phyloP scores from a whole-genome alignment of 2,329 filamentous ascomycete genomes.

The Neoscytalidium dimidiatum region DNA sequence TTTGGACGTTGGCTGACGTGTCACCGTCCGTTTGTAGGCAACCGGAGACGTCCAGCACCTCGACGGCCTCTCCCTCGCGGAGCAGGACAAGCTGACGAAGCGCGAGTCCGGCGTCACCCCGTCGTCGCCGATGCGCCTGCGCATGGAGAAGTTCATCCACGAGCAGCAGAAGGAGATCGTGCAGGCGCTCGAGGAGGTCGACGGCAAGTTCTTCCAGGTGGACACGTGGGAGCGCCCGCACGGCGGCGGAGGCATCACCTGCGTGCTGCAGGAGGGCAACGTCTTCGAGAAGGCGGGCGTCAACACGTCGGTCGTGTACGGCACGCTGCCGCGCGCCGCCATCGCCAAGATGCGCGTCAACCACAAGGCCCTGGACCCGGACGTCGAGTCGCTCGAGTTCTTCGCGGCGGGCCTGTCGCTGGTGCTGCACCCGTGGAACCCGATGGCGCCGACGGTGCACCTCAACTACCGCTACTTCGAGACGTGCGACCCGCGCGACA shows the following conservation, averaged over 20 bases:
- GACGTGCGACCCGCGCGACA: slow-evolving; percentile 76
- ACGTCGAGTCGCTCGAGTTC: slow-evolving; percentile 84
- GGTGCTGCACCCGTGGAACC: slow-evolving; percentile 90
- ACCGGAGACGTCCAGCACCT: slow-evolving; percentile 43
- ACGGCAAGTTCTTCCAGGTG: slow-evolving; percentile 76
- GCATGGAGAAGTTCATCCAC: slow-evolving; percentile 97
- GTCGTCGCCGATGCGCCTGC: slow-evolving; percentile 90
- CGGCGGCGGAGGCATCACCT: slow-evolving; percentile 91
- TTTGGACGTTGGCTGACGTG: background rate
- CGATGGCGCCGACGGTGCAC: slow-evolving; percentile 96
- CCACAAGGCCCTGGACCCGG: slow-evolving; percentile 81
- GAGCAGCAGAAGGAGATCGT: slow-evolving; percentile 90
- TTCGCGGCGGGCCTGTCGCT: slow-evolving; percentile 93
- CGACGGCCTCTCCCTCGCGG: slow-evolving; percentile 73
- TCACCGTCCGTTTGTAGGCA: background rate
- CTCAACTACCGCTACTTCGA: slow-evolving; percentile 99
- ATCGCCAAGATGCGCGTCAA: slow-evolving; percentile 91
- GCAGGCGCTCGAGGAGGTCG: slow-evolving; percentile 76
- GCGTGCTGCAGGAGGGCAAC: slow-evolving; percentile 92
- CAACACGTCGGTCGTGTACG: slow-evolving; percentile 93
- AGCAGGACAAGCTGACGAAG: slow-evolving; percentile 80
- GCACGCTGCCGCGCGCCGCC: slow-evolving; percentile 79
- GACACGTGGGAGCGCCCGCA: slow-evolving; percentile 87
- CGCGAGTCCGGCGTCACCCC: slow-evolving; percentile 73
- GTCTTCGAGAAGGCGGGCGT: slow-evolving; percentile 98